Evolutionary conservation across 345 rosid species (phyloP).

Genomic region (Salix purpurea): DNA sequence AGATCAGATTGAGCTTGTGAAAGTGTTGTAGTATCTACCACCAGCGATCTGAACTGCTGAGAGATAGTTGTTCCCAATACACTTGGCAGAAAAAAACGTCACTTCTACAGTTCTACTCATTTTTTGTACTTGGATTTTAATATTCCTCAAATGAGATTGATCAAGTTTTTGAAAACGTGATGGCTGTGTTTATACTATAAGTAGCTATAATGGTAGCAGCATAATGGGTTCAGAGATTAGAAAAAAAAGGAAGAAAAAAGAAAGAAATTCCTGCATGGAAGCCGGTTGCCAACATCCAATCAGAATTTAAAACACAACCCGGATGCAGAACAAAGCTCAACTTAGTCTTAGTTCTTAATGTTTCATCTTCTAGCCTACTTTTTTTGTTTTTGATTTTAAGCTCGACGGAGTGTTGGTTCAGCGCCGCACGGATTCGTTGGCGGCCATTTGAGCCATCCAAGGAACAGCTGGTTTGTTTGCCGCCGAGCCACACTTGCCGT

Average conservation of each 20-base stretch:
- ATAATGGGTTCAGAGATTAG: background rate
- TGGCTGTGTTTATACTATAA: background rate
- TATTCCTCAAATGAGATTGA: background rate
- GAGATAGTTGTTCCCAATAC: background rate
- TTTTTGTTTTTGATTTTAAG: too few species aligned
- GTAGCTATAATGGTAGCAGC: background rate
- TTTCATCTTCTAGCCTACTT: too few species aligned
- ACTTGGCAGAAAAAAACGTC: background rate
- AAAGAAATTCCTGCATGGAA: background rate
- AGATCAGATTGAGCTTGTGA: background rate
- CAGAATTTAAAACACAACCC: too few species aligned
- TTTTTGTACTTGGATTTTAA: background rate
- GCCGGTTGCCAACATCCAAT: too few species aligned
- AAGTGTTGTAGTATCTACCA: background rate
- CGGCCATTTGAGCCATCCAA: background rate
- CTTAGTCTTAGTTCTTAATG: background rate
- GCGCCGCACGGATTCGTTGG: background rate
- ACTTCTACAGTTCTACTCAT: background rate
- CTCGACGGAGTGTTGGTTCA: too few species aligned
- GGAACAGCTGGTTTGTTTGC: background rate
- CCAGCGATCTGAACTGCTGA: conserved; percentile 2
- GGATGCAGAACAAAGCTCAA: background rate
- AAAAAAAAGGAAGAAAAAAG: background rate
- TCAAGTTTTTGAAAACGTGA: background rate
- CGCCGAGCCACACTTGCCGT: background rate